A percentile compares a stretch with the other conserved stretches of the same genome.
Conservation (phyloP, 805 yeast species). For the Wickerhamiella dianesei region DNA sequence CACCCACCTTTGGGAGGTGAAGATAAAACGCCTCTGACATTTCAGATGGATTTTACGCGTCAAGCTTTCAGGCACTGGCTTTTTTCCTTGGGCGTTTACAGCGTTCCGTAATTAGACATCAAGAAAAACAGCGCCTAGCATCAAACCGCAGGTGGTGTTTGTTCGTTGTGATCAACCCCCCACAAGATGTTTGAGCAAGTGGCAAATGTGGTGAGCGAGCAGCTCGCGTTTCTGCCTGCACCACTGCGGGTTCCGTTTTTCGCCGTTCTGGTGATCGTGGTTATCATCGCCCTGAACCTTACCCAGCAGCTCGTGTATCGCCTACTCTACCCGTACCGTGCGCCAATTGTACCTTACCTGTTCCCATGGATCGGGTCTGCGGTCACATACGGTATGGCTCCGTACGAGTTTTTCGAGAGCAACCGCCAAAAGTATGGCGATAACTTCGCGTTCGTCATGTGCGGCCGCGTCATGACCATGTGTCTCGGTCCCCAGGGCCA, state of each 20-base stretch:
- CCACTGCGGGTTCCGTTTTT: slow-evolving; percentile 17
- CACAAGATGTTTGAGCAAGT: background rate
- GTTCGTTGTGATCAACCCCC: background rate
- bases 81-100: background rate
- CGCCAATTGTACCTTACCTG: slow-evolving; percentile 82
- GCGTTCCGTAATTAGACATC: background rate
- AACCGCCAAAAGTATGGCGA: slow-evolving; percentile 82
- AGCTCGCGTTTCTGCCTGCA: slow-evolving; percentile 8
- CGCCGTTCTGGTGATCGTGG: slow-evolving; percentile 9
- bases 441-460: slow-evolving; percentile 74
- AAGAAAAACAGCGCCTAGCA: background rate
- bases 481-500: slow-evolving; percentile 96
- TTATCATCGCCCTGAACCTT: slow-evolving; percentile 21
- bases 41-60: background rate
- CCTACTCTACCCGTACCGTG: slow-evolving; percentile 43
- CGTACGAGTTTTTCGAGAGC: slow-evolving; percentile 73
- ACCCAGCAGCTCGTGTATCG: slow-evolving; percentile 24
- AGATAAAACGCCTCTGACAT: background rate
- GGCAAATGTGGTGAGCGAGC: slow-evolving; percentile 1
- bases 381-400: slow-evolving; percentile 77
- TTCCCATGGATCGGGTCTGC: slow-evolving; percentile 96
- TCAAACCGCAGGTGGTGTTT: too few species aligned
- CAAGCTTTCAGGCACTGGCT: background rate
- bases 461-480: slow-evolving; percentile 91
- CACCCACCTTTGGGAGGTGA: background rate